Evolutionary conservation across 2,329 filamentous ascomycete species (phyloP).

Genomic region (Cordyceps fumosorosea): DNA sequence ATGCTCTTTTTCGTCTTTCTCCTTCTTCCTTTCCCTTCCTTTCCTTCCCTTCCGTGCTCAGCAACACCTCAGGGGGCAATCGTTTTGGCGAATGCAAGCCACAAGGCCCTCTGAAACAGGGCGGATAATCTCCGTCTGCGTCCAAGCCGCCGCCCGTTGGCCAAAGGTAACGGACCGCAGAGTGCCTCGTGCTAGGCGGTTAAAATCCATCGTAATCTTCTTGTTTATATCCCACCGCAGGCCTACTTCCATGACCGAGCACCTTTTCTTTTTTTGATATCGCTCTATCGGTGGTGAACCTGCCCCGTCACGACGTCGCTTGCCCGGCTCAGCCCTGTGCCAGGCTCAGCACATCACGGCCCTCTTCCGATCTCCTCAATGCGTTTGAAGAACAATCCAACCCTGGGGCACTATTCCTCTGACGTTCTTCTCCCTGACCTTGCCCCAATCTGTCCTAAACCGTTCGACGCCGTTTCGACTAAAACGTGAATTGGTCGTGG

Average conservation of each 20-base stretch:
- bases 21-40: too few species aligned
- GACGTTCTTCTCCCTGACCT: background rate
- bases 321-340: background rate
- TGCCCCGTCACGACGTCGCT: background rate
- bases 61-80: background rate
- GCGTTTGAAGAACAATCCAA: background rate
- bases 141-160: background rate
- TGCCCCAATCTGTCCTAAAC: background rate
- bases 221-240: background rate
- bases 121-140: background rate
- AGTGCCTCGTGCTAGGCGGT: background rate
- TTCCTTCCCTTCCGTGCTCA: background rate
- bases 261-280: background rate
- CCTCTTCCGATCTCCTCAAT: background rate
- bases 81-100: constrained; percentile 5
- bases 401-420: background rate
- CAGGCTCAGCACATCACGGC: too few species aligned
- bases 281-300: too few species aligned
- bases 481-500: too few species aligned
- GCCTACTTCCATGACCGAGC: background rate
- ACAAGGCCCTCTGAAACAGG: background rate
- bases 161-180: background rate
- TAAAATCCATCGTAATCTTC: too few species aligned
- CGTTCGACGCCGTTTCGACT: background rate
- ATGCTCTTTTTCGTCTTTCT: background rate